Evolutionary conservation across 106 monocot species (phyloP).

Genomic region (Dendrobium nobile): DNA sequence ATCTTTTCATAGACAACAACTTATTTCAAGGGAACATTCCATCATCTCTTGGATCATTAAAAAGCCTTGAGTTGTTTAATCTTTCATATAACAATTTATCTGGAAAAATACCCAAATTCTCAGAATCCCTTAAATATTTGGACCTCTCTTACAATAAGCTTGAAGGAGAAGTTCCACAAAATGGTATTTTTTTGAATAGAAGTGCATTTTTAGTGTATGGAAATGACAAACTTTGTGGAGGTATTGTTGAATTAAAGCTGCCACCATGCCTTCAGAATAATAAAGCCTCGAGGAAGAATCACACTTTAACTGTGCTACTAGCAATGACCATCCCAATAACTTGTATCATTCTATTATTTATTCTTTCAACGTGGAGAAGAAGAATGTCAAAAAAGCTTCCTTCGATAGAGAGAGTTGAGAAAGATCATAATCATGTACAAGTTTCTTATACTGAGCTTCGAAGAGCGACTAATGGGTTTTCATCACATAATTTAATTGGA

Average conservation of each 20-base stretch:
- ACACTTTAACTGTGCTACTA: background rate
- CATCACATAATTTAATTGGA: constrained; percentile 26
- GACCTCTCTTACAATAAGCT: constrained; percentile 28
- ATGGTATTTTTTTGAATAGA: constrained; percentile 2
- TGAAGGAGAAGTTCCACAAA: constrained; percentile 14
- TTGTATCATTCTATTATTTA: background rate
- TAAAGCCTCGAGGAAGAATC: background rate
- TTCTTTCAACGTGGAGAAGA: too few species aligned
- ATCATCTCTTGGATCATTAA: background rate
- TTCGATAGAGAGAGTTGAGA: background rate
- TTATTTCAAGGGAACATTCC: constrained; percentile 14
- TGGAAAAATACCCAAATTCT: constrained; percentile 2
- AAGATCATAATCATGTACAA: background rate
- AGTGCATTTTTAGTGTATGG: constrained; percentile 10
- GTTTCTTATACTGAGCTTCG: constrained; percentile 24
- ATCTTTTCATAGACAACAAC: constrained; percentile 13
- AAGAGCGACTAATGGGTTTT: constrained; percentile 26
- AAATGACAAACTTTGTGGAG: constrained; percentile 17
- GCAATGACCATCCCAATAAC: background rate
- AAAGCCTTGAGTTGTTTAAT: background rate
- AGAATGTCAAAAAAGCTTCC: too few species aligned
- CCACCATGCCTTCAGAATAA: constrained; percentile 6
- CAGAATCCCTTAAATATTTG: background rate
- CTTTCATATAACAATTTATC: constrained; percentile 17
- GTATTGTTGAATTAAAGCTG: constrained; percentile 10